A percentile compares a stretch with the other conserved stretches of the same genome.
phyloP scores from a whole-genome alignment of 2,329 filamentous ascomycete genomes.

The Beauveria brongniartii region DNA sequence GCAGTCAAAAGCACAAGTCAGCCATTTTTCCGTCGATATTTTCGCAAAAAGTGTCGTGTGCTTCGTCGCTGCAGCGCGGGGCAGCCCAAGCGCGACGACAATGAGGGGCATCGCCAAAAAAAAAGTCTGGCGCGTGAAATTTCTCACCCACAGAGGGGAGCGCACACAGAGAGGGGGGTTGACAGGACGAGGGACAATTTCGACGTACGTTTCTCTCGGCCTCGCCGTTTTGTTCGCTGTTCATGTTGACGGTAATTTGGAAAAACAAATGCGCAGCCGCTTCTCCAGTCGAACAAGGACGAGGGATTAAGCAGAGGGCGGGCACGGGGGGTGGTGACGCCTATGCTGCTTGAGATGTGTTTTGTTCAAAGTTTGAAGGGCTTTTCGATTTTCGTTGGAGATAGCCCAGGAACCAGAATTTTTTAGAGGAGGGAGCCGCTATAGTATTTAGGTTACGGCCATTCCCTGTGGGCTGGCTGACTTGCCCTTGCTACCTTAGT shows the following conservation, averaged over 20 bases:
- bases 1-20: background rate
- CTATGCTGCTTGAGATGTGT: slow-evolving; percentile 7
- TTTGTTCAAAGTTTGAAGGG: slow-evolving; percentile 6
- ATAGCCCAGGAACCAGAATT: background rate
- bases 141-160: slow-evolving; percentile 4
- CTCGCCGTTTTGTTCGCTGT: slow-evolving; percentile 12
- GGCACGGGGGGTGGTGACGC: slow-evolving; percentile 7
- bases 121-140: slow-evolving; percentile 8
- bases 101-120: slow-evolving; percentile 12
- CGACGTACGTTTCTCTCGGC: slow-evolving; percentile 13
- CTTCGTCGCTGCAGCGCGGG: background rate
- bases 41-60: background rate
- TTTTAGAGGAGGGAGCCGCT: slow-evolving; percentile 5
- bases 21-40: background rate
- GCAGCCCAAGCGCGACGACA: slow-evolving; percentile 1
- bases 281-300: slow-evolving; percentile 2
- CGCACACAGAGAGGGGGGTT: slow-evolving; percentile 9
- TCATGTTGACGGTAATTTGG: slow-evolving; percentile 10
- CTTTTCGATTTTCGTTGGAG: background rate
- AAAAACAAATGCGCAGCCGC: background rate
- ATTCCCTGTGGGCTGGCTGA: background rate
- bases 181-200: background rate
- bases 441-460: background rate
- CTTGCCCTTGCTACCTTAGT: background rate
- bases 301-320: slow-evolving; percentile 5